phyloP scores from a whole-genome alignment of 1,139 yeast genomes.

The Pichia sp. region DNA sequence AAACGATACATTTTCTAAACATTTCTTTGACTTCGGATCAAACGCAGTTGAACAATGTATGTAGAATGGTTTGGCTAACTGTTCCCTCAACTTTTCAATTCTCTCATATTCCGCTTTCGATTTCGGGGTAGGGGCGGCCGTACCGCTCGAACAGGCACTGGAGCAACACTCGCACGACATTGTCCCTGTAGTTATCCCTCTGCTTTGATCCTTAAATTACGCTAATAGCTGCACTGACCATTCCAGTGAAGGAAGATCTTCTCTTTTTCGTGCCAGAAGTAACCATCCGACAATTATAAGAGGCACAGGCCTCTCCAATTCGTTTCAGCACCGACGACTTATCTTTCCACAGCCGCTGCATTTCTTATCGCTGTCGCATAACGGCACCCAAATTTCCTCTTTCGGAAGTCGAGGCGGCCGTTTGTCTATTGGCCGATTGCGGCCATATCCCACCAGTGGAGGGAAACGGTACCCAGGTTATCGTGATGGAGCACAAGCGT shows the following conservation, averaged over 20 bases:
- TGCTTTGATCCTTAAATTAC: too few relatives aligned
- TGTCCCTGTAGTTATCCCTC: not conserved
- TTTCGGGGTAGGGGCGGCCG: slow-evolving; percentile 20
- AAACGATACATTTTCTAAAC: slow-evolving; percentile 18
- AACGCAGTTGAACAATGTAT: slow-evolving; percentile 23
- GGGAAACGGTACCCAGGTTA: not conserved
- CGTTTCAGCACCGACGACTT: not conserved
- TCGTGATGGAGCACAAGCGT: too few relatives aligned
- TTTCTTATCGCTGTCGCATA: not conserved
- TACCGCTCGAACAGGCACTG: slow-evolving; percentile 10
- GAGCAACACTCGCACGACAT: slow-evolving; percentile 24
- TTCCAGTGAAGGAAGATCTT: too few relatives aligned
- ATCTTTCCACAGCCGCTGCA: not conserved
- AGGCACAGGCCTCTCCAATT: not conserved
- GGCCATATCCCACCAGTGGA: too few relatives aligned
- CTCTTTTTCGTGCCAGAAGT: too few relatives aligned
- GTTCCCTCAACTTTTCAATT: slow-evolving; percentile 17
- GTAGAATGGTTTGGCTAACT: slow-evolving; percentile 20
- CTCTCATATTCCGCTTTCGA: slow-evolving; percentile 23
- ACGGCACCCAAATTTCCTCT: not conserved
- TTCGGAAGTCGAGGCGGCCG: not conserved
- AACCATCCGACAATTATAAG: too few relatives aligned
- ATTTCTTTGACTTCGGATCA: slow-evolving; percentile 20
- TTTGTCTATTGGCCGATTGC: not conserved
- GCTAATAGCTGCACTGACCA: too few relatives aligned